Conservation (phyloP, 257 asterid genomes). For the Solanum chilense region DNA sequence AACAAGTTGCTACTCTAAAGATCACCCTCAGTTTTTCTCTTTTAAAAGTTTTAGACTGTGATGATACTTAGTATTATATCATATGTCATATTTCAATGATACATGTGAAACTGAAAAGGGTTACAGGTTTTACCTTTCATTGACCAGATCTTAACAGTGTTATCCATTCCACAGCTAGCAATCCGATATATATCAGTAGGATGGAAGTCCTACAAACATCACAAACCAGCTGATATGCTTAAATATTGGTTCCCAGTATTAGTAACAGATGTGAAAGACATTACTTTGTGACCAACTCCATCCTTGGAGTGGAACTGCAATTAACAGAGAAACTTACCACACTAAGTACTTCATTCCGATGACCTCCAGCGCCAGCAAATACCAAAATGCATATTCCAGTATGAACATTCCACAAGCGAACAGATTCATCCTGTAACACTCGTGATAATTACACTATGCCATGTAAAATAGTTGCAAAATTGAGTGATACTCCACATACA, state of each 20-base stretch:
- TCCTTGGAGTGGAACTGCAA: background rate
- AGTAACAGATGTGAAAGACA: background rate
- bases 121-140: constrained; percentile 57
- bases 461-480: background rate
- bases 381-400: constrained; percentile 96
- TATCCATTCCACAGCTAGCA: constrained; percentile 99
- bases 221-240: constrained; percentile 5
- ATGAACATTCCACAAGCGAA: constrained; percentile 93
- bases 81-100: background rate
- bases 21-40: background rate
- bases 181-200: constrained; percentile 87
- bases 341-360: constrained; percentile 97
- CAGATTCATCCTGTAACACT: constrained; percentile 79
- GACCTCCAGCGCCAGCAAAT: constrained; percentile 99
- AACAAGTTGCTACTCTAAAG: background rate
- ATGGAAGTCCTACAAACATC: constrained; percentile 72
- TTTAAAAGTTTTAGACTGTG: background rate
- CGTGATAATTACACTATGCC: background rate
- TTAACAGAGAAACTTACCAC: constrained; percentile 44
- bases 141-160: constrained; percentile 95
- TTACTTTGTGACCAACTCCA: background rate
- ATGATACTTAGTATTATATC: background rate
- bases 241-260: background rate
- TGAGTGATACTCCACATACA: background rate
- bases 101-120: background rate